These are phyloP conservation scores for Teratosphaeria pseudoeucalypti DNA, from an alignment of 2,329 filamentous ascomycete genomes.

Conservation along the genomic window DNA sequence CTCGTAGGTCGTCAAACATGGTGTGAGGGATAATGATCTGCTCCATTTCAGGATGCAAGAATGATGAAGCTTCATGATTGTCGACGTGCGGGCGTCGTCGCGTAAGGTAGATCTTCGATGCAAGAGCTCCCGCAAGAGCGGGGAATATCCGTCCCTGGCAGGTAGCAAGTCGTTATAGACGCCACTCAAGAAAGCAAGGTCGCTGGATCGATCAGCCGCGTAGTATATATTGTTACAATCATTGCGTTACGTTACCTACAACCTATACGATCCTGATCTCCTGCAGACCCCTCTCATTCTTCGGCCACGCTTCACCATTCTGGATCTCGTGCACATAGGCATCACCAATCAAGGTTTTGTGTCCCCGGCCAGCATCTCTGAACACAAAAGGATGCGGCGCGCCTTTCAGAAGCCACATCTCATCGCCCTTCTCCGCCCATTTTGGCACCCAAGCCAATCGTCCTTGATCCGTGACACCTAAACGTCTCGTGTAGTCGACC, in stretches of 20 bases:
- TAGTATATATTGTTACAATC: background rate
- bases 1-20: background rate
- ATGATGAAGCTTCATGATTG: background rate
- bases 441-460: constrained; percentile 1
- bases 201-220: background rate
- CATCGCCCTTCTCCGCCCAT: background rate
- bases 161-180: too few relatives aligned
- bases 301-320: constrained; percentile 3
- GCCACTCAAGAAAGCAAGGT: background rate
- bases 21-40: background rate
- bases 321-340: constrained; percentile 1
- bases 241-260: background rate
- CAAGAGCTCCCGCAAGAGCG: background rate
- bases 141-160: background rate
- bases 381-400: constrained; percentile 1
- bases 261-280: background rate
- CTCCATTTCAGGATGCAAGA: background rate
- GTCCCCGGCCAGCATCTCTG: background rate
- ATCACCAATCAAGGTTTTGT: background rate
- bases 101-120: background rate
- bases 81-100: background rate
- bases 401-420: background rate
- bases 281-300: background rate
- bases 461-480: background rate
- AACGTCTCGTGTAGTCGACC: background rate